Evolutionary conservation across 2,329 filamentous ascomycete species (phyloP), one percentile per base, ranked within the genome.

Genomic region (Ophiognomonia clavigignenti-juglandacearum): DNA sequence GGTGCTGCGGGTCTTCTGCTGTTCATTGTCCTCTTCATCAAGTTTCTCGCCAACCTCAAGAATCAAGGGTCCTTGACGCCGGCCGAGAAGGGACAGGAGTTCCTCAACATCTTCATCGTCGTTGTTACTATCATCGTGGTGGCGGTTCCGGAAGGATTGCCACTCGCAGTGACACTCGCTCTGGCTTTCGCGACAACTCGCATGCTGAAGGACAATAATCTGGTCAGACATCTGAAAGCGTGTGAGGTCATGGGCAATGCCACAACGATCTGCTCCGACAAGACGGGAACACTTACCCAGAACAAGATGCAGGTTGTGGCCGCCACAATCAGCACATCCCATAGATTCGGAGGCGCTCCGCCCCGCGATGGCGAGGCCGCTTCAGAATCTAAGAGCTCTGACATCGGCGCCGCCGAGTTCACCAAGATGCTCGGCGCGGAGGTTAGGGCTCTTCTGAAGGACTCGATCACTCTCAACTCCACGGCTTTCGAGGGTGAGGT

Each of bases 191-290:
- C 86, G 4, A 89, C 85, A 1, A 87, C 81, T 10, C 78, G 83
- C 46, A 89, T 89, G 86, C 66, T 88, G 49, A 85, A 80, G 56
- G 85, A 89, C 63, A 86, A 86, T 66, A 89, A 89, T 57, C 67
- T 90, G 49, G 85, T 89, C 37, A 81, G 86, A 29, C 83, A 88
- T 48, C 73, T 90, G 47, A 85, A 86, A 58, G 84, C 86, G 19
- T 89, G 86, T 57, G 86, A 89, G 63, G 87, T 87, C 38, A 89
- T 89, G 85, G 86, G 86, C 43, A 89, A 88, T 58, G 85, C 85
- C 6, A 86, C 83, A 1, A 81, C 78, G 0, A 83, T 85, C 42
- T 85, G 81, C 64, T 83, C 80, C 1, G 81, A 85, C 66, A 85
- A 85, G 65, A 85, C 81, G 0, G 81, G 81, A 39, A 85, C 81